Evolutionary conservation across 768 basidiomycete species (phyloP).

Genomic region (Rickenella mellea): DNA sequence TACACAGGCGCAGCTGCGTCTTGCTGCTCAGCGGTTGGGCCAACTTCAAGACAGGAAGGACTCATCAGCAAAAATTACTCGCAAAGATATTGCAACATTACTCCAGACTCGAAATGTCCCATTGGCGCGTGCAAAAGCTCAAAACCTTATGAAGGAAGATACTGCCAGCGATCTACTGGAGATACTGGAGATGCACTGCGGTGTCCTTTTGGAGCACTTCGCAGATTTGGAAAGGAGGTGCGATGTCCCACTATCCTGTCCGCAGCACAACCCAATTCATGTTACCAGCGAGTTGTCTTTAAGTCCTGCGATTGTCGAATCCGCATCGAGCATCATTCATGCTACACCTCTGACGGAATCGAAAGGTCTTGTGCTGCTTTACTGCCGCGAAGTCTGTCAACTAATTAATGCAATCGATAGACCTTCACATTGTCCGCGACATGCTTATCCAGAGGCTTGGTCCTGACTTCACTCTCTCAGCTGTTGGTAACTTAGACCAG

Average conservation of each 20-base stretch:
- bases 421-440: constrained; percentile 46
- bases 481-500: constrained; percentile 37
- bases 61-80: constrained; percentile 48
- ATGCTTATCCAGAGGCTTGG: constrained; percentile 49
- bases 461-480: constrained; percentile 45
- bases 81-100: constrained; percentile 59
- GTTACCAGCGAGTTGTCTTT: constrained; percentile 24
- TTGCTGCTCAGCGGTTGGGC: constrained; percentile 54
- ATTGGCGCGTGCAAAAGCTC: constrained; percentile 65
- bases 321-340: constrained; percentile 58
- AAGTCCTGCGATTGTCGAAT: constrained; percentile 51
- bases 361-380: constrained; percentile 34
- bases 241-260: not conserved
- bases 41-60: constrained; percentile 66
- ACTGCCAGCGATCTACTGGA: constrained; percentile 52
- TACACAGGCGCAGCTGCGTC: constrained; percentile 49
- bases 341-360: constrained; percentile 46
- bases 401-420: constrained; percentile 23
- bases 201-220: constrained; percentile 49
- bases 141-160: constrained; percentile 57
- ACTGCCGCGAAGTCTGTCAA: not conserved
- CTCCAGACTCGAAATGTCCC: constrained; percentile 51
- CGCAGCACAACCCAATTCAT: not conserved
- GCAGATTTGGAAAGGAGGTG: not conserved
- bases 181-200: constrained; percentile 55